A percentile compares a stretch with the other conserved stretches of the same genome.
Evolutionary conservation across 2,329 filamentous ascomycete genomes (phyloP).

Genomic region (Fusarium kyushuense): DNA sequence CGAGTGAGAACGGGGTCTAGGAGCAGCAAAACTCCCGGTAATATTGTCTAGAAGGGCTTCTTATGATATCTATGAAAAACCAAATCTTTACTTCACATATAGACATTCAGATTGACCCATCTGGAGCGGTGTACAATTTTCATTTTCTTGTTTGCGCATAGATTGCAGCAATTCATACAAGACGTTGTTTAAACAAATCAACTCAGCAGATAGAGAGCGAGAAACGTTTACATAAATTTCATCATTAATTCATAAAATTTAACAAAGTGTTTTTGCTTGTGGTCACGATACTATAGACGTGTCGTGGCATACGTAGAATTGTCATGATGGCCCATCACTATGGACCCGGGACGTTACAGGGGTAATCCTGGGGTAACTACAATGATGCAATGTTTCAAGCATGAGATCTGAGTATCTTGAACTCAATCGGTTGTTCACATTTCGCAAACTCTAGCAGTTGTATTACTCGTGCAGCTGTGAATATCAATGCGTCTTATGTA

Average conservation of each 20-base stretch:
- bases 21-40: constrained; percentile 42
- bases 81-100: constrained; percentile 14
- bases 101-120: constrained; percentile 29
- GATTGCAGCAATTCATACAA: constrained; percentile 6
- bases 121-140: constrained; percentile 28
- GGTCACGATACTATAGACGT: neutral
- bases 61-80: constrained; percentile 38
- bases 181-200: neutral
- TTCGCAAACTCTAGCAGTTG: neutral
- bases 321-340: constrained; percentile 17
- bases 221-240: neutral
- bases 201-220: neutral
- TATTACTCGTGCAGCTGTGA: no score
- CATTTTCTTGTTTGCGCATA: constrained; percentile 8
- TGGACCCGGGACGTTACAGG: constrained; percentile 8
- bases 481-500: neutral
- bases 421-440: neutral
- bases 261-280: neutral
- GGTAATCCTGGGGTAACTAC: constrained; percentile 19
- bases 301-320: constrained; percentile 1
- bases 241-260: neutral
- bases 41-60: constrained; percentile 46
- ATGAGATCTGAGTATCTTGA: neutral
- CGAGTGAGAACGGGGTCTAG: constrained; percentile 50
- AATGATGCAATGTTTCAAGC: constrained; percentile 25